Conservation (phyloP, 768 basidiomycete species). For the Phlegmacium glaucopus region DNA sequence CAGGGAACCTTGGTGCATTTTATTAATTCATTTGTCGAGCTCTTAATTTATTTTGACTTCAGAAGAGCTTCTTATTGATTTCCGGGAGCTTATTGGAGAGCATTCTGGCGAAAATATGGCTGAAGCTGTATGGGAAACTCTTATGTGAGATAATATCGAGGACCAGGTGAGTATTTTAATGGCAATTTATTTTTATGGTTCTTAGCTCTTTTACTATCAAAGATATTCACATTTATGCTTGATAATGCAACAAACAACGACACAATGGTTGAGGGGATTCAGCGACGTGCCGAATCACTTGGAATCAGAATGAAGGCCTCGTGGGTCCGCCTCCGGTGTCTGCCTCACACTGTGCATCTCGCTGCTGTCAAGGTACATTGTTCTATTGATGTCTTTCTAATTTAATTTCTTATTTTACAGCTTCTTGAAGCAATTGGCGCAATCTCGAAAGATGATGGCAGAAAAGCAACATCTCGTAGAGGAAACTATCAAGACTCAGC, state of each 20-base stretch:
- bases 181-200: background rate
- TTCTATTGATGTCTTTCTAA: background rate
- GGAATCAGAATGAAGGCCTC: no score
- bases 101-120: conserved; percentile 31
- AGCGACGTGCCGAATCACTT: no score
- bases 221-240: background rate
- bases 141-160: conserved; percentile 15
- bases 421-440: conserved; percentile 24
- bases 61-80: conserved; percentile 31
- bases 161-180: background rate
- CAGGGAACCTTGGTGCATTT: background rate
- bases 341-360: background rate
- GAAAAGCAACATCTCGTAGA: conserved; percentile 2
- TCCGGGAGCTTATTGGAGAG: no score
- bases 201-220: background rate
- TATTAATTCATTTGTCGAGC: background rate
- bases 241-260: background rate
- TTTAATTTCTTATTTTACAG: conserved; percentile 7
- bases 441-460: conserved; percentile 5
- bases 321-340: no score
- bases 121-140: conserved; percentile 21
- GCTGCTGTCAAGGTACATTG: background rate
- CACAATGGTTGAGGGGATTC: background rate
- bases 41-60: conserved; percentile 12
- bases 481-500: conserved; percentile 11